These are phyloP conservation scores for Phytomonas francai DNA, from an alignment of 208 protist genomes.

Conservation along the genomic window DNA sequence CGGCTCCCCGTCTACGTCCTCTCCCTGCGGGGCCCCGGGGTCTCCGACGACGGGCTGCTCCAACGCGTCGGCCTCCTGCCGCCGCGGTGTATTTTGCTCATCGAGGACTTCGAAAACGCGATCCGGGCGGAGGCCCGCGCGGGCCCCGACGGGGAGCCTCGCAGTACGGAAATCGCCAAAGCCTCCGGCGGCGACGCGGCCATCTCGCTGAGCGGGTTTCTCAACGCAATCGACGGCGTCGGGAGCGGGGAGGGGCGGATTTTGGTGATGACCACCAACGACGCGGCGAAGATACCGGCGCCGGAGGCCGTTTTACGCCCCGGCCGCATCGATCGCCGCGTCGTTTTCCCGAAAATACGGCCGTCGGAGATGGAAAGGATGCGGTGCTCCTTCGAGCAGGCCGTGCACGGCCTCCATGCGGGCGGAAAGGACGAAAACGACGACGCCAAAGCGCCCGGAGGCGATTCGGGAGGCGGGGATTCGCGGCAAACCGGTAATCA, in stretches of 20 bases:
- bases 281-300: constrained; percentile 74
- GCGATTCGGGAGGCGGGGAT: too few species aligned
- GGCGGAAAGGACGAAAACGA: neutral
- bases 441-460: neutral
- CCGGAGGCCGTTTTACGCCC: constrained; percentile 88
- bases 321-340: constrained; percentile 85
- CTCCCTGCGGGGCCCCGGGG: constrained; percentile 59
- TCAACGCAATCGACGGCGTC: constrained; percentile 95
- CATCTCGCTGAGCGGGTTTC: constrained; percentile 90
- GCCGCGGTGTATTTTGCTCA: constrained; percentile 78
- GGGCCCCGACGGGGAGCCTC: too few species aligned
- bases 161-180: too few species aligned
- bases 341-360: constrained; percentile 59
- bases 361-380: constrained; percentile 1
- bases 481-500: too few species aligned
- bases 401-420: constrained; percentile 9
- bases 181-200: constrained; percentile 20
- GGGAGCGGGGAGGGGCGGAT: constrained; percentile 88
- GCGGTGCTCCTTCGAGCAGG: constrained; percentile 12
- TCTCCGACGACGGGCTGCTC: constrained; percentile 85
- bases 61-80: constrained; percentile 74
- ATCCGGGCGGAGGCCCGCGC: constrained; percentile 25
- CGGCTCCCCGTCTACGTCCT: constrained; percentile 88
- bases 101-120: constrained; percentile 94
- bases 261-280: constrained; percentile 94